Percentiles rank a stretch among this genome's conserved stretches.
phyloP scores from a whole-genome alignment of 2,329 filamentous ascomycete genomes.

The Colletotrichum euphorbiae region DNA sequence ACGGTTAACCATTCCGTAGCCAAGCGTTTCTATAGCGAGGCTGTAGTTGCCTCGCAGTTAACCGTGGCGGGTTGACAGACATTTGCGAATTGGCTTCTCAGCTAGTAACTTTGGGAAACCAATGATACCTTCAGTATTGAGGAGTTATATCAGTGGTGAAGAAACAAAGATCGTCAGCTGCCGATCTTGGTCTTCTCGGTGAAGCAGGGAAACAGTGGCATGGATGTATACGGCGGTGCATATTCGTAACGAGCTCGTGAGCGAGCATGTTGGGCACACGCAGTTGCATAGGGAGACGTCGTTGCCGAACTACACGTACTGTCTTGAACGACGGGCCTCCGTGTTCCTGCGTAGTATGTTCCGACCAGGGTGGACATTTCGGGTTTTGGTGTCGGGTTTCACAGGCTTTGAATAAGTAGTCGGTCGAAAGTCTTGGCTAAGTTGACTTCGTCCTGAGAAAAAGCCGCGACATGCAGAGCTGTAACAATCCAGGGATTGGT shows the following conservation, averaged over 20 bases:
- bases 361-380: conserved; percentile 13
- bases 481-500: not conserved
- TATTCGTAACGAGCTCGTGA: too few relatives aligned
- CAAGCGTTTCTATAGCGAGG: conserved; percentile 24
- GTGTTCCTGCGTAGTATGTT: not conserved
- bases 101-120: too few relatives aligned
- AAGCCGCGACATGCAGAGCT: conserved; percentile 11
- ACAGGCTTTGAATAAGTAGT: not conserved
- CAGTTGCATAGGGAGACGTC: too few relatives aligned
- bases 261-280: too few relatives aligned
- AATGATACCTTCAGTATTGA: too few relatives aligned
- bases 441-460: conserved; percentile 8
- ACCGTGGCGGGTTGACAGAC: too few relatives aligned
- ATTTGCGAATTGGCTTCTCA: too few relatives aligned
- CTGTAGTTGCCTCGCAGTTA: not conserved
- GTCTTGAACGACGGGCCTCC: not conserved
- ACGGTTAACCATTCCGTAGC: conserved; percentile 7
- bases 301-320: not conserved
- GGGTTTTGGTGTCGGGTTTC: not conserved
- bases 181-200: too few relatives aligned
- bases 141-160: too few relatives aligned
- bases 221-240: too few relatives aligned
- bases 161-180: too few relatives aligned
- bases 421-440: conserved; percentile 17
- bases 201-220: too few relatives aligned